Conservation (phyloP, 139 green algal genomes). For the Nannochloris sp. region DNA sequence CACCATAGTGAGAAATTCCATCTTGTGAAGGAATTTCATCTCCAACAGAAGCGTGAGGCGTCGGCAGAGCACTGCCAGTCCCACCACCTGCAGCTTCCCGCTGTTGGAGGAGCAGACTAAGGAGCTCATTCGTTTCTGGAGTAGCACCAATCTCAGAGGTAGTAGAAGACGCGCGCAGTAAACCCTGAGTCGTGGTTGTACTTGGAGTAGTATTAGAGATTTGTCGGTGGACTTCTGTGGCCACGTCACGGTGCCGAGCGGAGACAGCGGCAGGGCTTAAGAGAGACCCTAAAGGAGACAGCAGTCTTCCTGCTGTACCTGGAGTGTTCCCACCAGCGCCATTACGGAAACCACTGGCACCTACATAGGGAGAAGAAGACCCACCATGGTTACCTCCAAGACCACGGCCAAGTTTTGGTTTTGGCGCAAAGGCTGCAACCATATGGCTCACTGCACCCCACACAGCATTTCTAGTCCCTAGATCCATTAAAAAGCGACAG, state of each 20-base stretch:
- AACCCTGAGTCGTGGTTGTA: too few species aligned
- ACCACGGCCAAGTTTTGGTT: not conserved
- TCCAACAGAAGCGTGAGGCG: not conserved
- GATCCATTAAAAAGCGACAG: constrained; percentile 32
- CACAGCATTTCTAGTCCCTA: constrained; percentile 22
- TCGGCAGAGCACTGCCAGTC: not conserved
- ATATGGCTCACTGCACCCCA: constrained; percentile 27
- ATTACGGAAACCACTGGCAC: too few species aligned
- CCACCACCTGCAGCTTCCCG: not conserved
- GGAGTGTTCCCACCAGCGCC: not conserved
- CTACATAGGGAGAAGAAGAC: too few species aligned
- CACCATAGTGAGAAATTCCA: not conserved
- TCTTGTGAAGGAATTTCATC: not conserved
- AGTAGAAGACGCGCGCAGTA: not conserved
- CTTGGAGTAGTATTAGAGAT: not conserved
- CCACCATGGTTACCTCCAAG: too few species aligned
- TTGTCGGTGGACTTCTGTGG: not conserved
- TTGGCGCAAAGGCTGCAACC: constrained; percentile 3
- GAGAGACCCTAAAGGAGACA: not conserved
- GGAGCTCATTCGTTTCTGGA: constrained; percentile 19
- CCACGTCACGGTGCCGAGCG: not conserved
- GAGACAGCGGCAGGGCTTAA: not conserved
- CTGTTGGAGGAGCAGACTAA: constrained; percentile 27
- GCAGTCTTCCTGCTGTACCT: not conserved
- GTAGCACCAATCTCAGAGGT: not conserved